phyloP scores from a whole-genome alignment of 1,284 basidiomycete genomes.

The Ustilago loliicola region DNA sequence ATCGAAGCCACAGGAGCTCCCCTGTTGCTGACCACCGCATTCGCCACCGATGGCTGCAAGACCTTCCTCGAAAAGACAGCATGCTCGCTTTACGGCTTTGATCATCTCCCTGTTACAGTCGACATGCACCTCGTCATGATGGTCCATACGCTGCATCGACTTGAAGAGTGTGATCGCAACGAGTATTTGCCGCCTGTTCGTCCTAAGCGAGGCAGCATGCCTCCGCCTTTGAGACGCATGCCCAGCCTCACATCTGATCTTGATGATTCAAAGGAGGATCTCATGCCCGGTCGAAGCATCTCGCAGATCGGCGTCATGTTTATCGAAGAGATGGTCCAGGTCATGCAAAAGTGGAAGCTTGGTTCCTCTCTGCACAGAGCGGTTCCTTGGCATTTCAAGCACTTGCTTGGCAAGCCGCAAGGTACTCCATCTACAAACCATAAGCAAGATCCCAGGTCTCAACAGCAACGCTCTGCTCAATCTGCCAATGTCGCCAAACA shows the following conservation, averaged over 20 bases:
- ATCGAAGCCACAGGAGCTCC: constrained; percentile 50
- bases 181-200: constrained; percentile 36
- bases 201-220: constrained; percentile 27
- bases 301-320: constrained; percentile 51
- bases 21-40: constrained; percentile 42
- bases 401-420: constrained; percentile 19
- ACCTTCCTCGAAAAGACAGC: constrained; percentile 50
- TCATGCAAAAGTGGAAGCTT: constrained; percentile 54
- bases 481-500: background rate
- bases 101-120: constrained; percentile 31
- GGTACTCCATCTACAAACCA: background rate
- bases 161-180: constrained; percentile 52
- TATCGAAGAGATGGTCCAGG: constrained; percentile 49
- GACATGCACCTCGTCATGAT: constrained; percentile 50
- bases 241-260: constrained; percentile 27
- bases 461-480: background rate
- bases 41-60: constrained; percentile 49
- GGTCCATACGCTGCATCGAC: constrained; percentile 31
- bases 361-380: constrained; percentile 34
- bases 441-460: background rate
- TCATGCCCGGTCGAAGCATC: constrained; percentile 31
- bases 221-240: constrained; percentile 21
- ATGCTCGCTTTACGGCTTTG: constrained; percentile 45
- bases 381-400: constrained; percentile 30
- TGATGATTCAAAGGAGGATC: constrained; percentile 15